These are phyloP conservation scores for Cordyceps cicadae DNA, from an alignment of 2,329 filamentous ascomycete genomes.

Conservation along the genomic window DNA sequence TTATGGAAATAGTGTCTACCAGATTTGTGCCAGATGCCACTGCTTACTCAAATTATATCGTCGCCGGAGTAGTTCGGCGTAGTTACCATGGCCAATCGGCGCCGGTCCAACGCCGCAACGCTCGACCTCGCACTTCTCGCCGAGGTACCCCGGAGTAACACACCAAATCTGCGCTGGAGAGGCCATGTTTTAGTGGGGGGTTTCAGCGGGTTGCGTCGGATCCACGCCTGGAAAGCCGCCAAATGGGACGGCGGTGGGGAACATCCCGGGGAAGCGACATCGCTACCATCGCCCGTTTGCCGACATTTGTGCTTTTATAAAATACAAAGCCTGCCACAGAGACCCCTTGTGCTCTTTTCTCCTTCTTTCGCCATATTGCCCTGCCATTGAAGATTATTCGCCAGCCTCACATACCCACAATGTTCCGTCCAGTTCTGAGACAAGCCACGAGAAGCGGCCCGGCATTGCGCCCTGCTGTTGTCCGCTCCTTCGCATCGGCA, in stretches of 20 bases:
- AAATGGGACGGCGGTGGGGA: background rate
- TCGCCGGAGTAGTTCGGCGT: conserved; percentile 8
- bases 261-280: conserved; percentile 1
- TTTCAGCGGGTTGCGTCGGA: conserved; percentile 6
- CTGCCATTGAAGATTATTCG: background rate
- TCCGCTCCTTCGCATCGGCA: conserved; percentile 29
- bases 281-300: background rate
- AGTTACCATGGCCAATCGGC: background rate
- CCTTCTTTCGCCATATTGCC: background rate
- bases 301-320: conserved; percentile 3
- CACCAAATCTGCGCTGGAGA: background rate
- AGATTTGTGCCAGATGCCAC: background rate
- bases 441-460: conserved; percentile 13
- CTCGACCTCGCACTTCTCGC: conserved; percentile 5
- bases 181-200: background rate
- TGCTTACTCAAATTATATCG: background rate
- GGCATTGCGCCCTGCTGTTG: conserved; percentile 12
- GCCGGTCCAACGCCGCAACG: background rate
- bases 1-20: background rate
- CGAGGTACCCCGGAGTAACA: background rate
- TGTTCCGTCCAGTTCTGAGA: conserved; percentile 16
- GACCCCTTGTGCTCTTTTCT: background rate
- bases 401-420: conserved; percentile 4
- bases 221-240: conserved; percentile 1
- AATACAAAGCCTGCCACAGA: background rate